Evolutionary conservation across 805 yeast species (phyloP), one percentile per base, ranked within the genome.

Genomic region (Saccharomycopsis babjevae): DNA sequence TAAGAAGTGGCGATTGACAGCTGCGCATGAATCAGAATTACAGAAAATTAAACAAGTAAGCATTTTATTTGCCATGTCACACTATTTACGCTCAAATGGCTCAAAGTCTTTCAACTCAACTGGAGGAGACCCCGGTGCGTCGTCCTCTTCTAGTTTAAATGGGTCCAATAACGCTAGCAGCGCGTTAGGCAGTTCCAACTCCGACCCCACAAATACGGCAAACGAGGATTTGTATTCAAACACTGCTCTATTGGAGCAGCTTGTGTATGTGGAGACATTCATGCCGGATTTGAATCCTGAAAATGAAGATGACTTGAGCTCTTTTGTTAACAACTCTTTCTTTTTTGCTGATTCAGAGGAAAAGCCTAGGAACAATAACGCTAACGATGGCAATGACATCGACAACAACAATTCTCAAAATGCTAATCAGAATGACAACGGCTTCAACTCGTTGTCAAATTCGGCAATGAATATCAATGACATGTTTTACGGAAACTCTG

Each of bases 271-370:
- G 40, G 96, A 88, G 69, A 86, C 85, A 64, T 86, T 87, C 68
- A 81, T 88, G 76, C 83, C 83, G 5, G 81, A 79, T 67, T 65
- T 72, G 68, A 75, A 74, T 74, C 54, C 59, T n/a, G 39, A 22
- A n/a, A 50, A 30, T 38, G 79, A 83, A 5, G 82, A 81, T 18
- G 94, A 88, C 68, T 77, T 88, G 64, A 88, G 89, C 18, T 92
- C 91, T 0, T 88, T 88, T 77, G 93, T 92, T 0, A 92, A 87
- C 67, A 92, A 86, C 62, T 80, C 89, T 1, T 88, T 88, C 66
- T 80, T 88, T 1, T 88, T 88, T 69, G 90, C 93, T 0, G 94
- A 88, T 68, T 46, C 52, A 2, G 94, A 88, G 68, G 93, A 87
- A 40, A 86, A 86, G 68, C 85, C 86, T 0, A 58, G 20, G n/a